A percentile compares a stretch with the other conserved stretches of the same genome.
These are phyloP conservation scores for Daldinia caldariorum DNA, from an alignment of 495 filamentous ascomycete species.

Conservation along the genomic window DNA sequence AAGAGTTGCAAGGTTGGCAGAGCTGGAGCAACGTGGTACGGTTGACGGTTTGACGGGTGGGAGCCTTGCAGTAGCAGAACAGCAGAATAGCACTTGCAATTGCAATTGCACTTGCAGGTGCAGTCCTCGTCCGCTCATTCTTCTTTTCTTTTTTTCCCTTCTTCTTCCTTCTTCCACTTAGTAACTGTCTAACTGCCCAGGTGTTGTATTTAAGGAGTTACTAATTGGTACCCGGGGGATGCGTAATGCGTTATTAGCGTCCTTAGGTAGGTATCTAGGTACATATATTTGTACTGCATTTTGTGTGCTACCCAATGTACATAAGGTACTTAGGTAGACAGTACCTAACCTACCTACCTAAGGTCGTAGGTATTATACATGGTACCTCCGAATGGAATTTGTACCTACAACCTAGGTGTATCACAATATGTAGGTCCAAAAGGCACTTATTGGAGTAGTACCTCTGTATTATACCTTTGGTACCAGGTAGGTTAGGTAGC, in stretches of 20 bases:
- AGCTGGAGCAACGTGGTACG: constrained; percentile 21
- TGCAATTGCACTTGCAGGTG: not conserved
- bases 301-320: not conserved
- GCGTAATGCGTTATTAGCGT: constrained; percentile 25
- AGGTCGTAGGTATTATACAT: no score
- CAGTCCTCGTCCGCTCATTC: not conserved
- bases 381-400: no score
- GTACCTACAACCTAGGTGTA: no score
- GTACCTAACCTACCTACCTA: no score
- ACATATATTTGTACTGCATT: not conserved
- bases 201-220: not conserved
- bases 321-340: no score
- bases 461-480: not conserved
- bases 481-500: not conserved
- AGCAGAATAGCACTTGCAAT: not conserved
- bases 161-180: constrained; percentile 19
- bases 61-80: constrained; percentile 32
- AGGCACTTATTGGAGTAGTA: no score
- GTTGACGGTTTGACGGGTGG: constrained; percentile 9
- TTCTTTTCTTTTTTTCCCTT: not conserved
- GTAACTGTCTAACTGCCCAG: constrained; percentile 4
- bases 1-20: not conserved
- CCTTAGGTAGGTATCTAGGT: no score
- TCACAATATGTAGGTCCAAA: no score
- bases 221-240: constrained; percentile 19